These are phyloP conservation scores for Dipodascus geniculatus DNA, from an alignment of 805 yeast genomes.

Conservation along the genomic window DNA sequence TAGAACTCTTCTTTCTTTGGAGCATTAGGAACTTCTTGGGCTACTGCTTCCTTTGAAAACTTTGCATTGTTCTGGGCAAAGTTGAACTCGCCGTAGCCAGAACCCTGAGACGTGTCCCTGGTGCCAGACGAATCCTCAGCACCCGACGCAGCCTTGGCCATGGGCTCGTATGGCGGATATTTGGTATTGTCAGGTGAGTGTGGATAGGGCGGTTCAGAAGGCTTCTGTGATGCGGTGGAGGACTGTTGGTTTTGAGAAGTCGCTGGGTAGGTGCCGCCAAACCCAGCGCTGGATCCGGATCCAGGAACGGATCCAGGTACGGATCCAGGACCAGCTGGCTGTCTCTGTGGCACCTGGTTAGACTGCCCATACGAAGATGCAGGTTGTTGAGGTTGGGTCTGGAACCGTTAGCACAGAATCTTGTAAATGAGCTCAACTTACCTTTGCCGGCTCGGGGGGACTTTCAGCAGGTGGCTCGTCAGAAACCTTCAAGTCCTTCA, in stretches of 20 bases:
- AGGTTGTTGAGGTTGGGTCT: constrained; percentile 8
- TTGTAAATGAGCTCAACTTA: too few relatives aligned
- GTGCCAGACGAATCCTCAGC: constrained; percentile 6
- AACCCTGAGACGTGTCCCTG: constrained; percentile 5
- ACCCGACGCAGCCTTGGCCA: constrained; percentile 4
- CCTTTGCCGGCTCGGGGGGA: too few relatives aligned
- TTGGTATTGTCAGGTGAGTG: neutral
- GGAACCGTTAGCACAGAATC: too few relatives aligned
- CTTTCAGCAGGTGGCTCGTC: constrained; percentile 43
- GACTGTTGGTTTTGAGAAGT: neutral
- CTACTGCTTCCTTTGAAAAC: constrained; percentile 39
- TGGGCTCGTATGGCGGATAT: constrained; percentile 2
- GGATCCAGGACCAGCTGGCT: neutral
- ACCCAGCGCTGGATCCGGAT: too few relatives aligned
- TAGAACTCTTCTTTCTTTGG: constrained; percentile 32
- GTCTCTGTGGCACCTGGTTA: neutral
- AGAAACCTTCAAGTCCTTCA: constrained; percentile 75
- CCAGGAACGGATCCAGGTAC: neutral
- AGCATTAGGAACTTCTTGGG: constrained; percentile 23
- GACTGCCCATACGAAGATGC: neutral
- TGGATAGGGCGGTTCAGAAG: neutral
- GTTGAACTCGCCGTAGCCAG: constrained; percentile 45
- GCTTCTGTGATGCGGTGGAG: neutral
- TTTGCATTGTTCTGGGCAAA: constrained; percentile 65
- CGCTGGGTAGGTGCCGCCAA: neutral